Evolutionary conservation across 306 rosid genomes (phyloP), one percentile per base, ranked within the genome.

Genomic region (Geum urbanum): DNA sequence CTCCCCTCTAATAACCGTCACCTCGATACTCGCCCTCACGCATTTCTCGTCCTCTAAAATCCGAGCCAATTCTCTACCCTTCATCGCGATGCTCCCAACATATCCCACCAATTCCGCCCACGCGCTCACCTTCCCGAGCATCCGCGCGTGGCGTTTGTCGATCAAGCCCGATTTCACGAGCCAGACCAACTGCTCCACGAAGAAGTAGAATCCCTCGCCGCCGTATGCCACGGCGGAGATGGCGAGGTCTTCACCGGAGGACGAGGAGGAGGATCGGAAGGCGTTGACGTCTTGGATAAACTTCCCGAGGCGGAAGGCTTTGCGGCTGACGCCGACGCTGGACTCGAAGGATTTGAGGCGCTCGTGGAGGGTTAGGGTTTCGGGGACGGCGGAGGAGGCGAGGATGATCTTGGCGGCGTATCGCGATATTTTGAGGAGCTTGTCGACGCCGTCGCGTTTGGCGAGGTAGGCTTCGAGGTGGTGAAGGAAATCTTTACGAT

Each of bases 391-490:
- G 0, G 92, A 84, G 24, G 97, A 84, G 68, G 96, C 79, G 69
- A 92, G 83, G 58, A 88, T 66, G 73, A 90, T 79, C 69, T 92
- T 92, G 24, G 94, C 18, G 69, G 90, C 76, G 88, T 92, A 92
- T 46, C 98, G 69, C 37, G 88, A 87, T 45, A 90, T 88, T 65
- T 92, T 92, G 78, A 92, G 92, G 20, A 92, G 94, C 81, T 92
- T 90, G 86, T 92, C 98, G 3, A 92, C 96, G 77, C 97, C 98
- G 72, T 92, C 98, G 37, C 97, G 81, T 69, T 90, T 92, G 0
- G 98, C 86, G 47, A 92, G 97, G 67, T 90, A 90, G 9, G 83
- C 72, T 84, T 90, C 98, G 16, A 88, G 81, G 65, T 86, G 97
- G 69, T 69, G 81, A 67, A 88, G 44, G 50, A 92, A 78, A 46